phyloP scores from a whole-genome alignment of 179 eudicot genomes.

The Sideroxylon spinosum region DNA sequence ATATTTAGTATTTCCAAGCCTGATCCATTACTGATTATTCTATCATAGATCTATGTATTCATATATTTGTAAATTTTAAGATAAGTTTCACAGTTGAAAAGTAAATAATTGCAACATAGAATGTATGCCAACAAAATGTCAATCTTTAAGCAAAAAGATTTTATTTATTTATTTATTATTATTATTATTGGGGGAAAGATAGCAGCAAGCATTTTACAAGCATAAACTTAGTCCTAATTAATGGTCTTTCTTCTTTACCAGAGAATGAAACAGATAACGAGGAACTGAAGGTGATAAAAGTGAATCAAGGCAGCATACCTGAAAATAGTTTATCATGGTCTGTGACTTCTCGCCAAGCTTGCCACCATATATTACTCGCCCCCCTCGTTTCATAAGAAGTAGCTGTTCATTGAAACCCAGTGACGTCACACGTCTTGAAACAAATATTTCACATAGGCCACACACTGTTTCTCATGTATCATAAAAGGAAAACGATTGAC shows the following conservation, averaged over 20 bases:
- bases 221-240: background rate
- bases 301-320: conserved; percentile 37
- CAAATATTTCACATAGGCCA: background rate
- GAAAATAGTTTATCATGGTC: conserved; percentile 70
- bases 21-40: background rate
- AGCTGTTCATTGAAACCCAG: conserved; percentile 38
- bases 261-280: background rate
- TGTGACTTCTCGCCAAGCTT: conserved; percentile 76
- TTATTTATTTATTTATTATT: too few relatives aligned
- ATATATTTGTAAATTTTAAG: background rate
- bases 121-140: background rate
- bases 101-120: background rate
- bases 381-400: conserved; percentile 94
- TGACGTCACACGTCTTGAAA: background rate
- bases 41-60: background rate
- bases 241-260: background rate
- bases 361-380: conserved; percentile 82
- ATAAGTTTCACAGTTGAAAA: background rate
- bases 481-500: background rate
- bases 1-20: background rate
- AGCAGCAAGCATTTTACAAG: background rate
- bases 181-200: too few relatives aligned
- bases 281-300: background rate
- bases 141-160: background rate
- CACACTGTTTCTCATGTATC: background rate